These are phyloP conservation scores for Tolypocladium tropicale DNA, from an alignment of 2,329 filamentous ascomycete species.

Conservation along the genomic window DNA sequence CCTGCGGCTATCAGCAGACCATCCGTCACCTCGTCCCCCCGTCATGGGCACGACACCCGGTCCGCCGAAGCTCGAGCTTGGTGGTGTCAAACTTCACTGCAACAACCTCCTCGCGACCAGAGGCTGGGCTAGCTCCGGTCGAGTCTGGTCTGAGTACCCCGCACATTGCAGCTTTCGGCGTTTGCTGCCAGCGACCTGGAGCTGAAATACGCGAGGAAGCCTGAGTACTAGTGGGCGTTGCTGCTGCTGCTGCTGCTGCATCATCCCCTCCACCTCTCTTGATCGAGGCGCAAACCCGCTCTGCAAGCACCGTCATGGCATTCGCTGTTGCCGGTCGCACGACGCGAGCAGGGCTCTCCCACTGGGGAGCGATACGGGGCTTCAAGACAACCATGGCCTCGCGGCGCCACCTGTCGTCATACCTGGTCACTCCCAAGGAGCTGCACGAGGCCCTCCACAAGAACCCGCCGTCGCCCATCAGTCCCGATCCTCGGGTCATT, in stretches of 20 bases:
- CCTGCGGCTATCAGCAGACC: not conserved
- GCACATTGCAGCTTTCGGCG: not conserved
- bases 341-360: conserved; percentile 27
- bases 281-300: not conserved
- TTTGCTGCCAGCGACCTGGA: not conserved
- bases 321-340: conserved; percentile 31
- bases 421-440: conserved; percentile 77
- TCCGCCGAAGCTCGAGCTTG: not conserved
- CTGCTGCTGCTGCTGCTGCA: not conserved
- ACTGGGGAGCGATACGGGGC: conserved; percentile 19
- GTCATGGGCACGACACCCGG: not conserved
- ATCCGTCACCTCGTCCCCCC: not conserved
- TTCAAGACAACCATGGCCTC: conserved; percentile 18
- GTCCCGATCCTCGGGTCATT: conserved; percentile 72
- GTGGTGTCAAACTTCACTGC: not conserved
- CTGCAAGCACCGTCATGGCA: conserved; percentile 25
- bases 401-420: conserved; percentile 54
- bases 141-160: not conserved
- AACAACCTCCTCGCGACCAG: not conserved
- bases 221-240: too few relatives aligned
- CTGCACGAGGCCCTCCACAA: conserved; percentile 72
- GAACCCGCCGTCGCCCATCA: conserved; percentile 70
- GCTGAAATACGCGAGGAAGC: not conserved
- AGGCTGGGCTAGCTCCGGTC: not conserved
- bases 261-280: not conserved